Conservation (phyloP, 441 rosid genomes). For the Sinapis alba region DNA sequence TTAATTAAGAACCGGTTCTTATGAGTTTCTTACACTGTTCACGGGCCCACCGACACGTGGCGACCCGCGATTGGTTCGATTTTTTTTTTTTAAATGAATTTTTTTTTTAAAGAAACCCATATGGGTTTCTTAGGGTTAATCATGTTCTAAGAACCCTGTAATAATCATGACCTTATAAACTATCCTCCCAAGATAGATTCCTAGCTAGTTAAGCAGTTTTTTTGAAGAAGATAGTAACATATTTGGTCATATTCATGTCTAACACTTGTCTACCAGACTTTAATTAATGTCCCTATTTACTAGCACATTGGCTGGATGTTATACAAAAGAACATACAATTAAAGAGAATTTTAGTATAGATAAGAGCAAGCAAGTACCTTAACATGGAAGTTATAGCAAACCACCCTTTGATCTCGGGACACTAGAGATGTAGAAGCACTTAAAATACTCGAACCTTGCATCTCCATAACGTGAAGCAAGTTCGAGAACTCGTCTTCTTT, state of each 20-base stretch:
- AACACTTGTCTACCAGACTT: not conserved
- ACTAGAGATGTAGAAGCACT: slow-evolving; percentile 44
- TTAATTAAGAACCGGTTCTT: too few species aligned
- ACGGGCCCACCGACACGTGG: too few species aligned
- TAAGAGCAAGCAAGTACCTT: slow-evolving; percentile 31
- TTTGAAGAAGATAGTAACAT: not conserved
- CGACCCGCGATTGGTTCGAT: too few species aligned
- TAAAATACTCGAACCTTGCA: slow-evolving; percentile 37
- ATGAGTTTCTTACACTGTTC: too few species aligned
- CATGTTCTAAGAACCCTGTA: too few species aligned
- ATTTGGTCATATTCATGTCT: not conserved
- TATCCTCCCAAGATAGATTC: not conserved
- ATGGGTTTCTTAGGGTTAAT: too few species aligned
- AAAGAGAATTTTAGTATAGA: slow-evolving; percentile 9
- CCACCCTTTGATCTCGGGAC: slow-evolving; percentile 32
- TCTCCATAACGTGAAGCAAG: slow-evolving; percentile 45
- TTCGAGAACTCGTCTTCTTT: slow-evolving; percentile 38
- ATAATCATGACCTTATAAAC: too few species aligned
- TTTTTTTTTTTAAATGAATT: too few species aligned
- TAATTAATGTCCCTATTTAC: not conserved
- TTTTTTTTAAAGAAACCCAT: too few species aligned
- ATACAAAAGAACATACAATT: not conserved
- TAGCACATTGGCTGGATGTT: not conserved
- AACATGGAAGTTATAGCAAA: slow-evolving; percentile 46
- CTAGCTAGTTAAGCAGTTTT: not conserved